Evolutionary conservation across 2,329 filamentous ascomycete genomes (phyloP).

Genomic region (Apiospora kogelbergensis): DNA sequence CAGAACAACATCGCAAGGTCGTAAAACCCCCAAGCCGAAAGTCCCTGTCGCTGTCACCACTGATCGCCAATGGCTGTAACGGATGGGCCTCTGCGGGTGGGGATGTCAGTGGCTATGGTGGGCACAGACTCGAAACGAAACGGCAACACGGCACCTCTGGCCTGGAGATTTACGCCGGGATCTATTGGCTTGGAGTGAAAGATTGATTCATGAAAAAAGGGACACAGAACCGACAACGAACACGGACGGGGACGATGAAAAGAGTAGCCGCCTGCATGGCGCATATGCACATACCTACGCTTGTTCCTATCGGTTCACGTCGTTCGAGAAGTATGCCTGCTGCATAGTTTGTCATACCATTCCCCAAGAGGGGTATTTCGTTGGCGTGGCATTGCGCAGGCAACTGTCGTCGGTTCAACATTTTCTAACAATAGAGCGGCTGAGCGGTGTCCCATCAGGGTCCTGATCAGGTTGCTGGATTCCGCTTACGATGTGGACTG

Average conservation of each 20-base stretch:
- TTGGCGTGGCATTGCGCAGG: background rate
- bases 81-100: background rate
- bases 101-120: background rate
- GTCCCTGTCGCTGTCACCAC: background rate
- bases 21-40: background rate
- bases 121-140: slow-evolving; percentile 6
- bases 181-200: background rate
- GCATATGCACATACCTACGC: background rate
- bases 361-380: background rate
- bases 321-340: background rate
- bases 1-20: background rate
- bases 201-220: slow-evolving; percentile 1
- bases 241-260: background rate
- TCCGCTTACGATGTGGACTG: background rate
- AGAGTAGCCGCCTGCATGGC: background rate
- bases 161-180: slow-evolving; percentile 1
- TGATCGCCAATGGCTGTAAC: background rate
- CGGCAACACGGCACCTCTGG: slow-evolving; percentile 7
- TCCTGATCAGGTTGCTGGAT: background rate
- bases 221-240: background rate
- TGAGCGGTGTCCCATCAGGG: background rate
- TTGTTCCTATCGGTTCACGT: background rate
- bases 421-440: background rate
- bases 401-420: background rate
- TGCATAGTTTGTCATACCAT: background rate